A percentile compares a stretch with the other conserved stretches of the same genome.
phyloP scores from a whole-genome alignment of 169 alveolate species.

The Besnoitia besnoiti region DNA sequence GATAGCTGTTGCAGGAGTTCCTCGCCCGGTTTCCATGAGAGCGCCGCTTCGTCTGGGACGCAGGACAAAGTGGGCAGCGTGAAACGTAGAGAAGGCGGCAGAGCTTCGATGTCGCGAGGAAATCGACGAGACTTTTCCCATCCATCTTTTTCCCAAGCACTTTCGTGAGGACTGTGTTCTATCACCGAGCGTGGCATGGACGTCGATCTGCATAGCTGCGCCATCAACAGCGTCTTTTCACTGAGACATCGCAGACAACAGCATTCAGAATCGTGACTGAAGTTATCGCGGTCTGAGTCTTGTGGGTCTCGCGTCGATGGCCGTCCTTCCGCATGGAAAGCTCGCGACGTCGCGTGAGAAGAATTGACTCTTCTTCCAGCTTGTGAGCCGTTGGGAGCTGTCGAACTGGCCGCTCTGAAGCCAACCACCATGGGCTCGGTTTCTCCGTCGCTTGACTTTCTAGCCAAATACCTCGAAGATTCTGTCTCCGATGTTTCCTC shows the following conservation, averaged over 20 bases:
- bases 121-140: background rate
- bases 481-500: too few relatives aligned
- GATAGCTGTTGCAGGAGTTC: too few relatives aligned
- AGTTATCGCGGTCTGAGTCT: background rate
- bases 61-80: too few relatives aligned
- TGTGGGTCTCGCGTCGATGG: background rate
- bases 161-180: background rate
- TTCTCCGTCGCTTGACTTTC: too few relatives aligned
- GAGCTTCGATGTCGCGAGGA: background rate
- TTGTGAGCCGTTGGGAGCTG: background rate
- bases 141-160: background rate
- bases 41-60: too few relatives aligned
- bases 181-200: background rate
- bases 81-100: background rate
- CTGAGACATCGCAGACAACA: conserved; percentile 16
- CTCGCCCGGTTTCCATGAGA: too few relatives aligned
- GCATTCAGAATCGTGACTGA: background rate
- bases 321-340: background rate
- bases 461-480: too few relatives aligned
- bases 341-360: too few relatives aligned
- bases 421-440: too few relatives aligned
- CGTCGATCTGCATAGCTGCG: background rate
- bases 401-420: too few relatives aligned
- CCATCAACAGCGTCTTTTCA: conserved; percentile 11
- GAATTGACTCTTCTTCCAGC: background rate